These are phyloP conservation scores for Xanthoparmelia taractica DNA, from an alignment of 495 filamentous ascomycete genomes.

Conservation along the genomic window DNA sequence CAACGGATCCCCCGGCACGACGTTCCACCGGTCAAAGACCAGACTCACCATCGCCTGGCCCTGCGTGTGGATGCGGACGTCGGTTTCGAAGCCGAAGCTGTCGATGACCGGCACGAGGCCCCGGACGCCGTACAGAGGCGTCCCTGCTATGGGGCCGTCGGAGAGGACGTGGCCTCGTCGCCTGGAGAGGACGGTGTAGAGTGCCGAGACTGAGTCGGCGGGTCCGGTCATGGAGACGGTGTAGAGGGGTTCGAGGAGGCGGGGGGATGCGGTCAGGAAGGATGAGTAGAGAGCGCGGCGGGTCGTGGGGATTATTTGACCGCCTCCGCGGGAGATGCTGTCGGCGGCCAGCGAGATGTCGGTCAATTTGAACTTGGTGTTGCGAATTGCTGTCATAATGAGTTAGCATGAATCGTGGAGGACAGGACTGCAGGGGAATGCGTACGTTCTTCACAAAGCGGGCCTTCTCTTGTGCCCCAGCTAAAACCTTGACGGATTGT, in stretches of 20 bases:
- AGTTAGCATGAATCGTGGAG: not conserved
- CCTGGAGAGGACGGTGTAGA: slow-evolving; percentile 86
- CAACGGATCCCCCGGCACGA: slow-evolving; percentile 90
- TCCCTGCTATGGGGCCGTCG: slow-evolving; percentile 89
- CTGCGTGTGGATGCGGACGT: slow-evolving; percentile 91
- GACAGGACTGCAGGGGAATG: slow-evolving; percentile 26
- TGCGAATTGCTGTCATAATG: slow-evolving; percentile 66
- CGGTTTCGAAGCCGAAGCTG: slow-evolving; percentile 94
- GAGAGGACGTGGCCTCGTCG: slow-evolving; percentile 86
- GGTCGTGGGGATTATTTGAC: slow-evolving; percentile 93
- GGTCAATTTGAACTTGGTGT: slow-evolving; percentile 90
- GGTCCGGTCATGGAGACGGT: slow-evolving; percentile 86
- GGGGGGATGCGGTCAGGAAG: slow-evolving; percentile 92
- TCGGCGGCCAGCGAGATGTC: slow-evolving; percentile 81
- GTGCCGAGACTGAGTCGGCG: slow-evolving; percentile 74
- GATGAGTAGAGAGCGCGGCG: slow-evolving; percentile 87
- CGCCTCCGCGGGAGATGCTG: slow-evolving; percentile 87
- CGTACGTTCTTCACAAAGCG: slow-evolving; percentile 96
- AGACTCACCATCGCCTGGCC: slow-evolving; percentile 82
- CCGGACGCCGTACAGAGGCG: slow-evolving; percentile 84
- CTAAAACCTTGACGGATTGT: slow-evolving; percentile 90
- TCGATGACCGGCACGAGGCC: slow-evolving; percentile 94
- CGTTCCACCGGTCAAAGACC: slow-evolving; percentile 93
- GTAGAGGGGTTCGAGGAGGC: slow-evolving; percentile 95
- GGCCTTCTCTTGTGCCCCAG: slow-evolving; percentile 92